Conservation (phyloP, 768 basidiomycete genomes). For the Boletus sp. region DNA sequence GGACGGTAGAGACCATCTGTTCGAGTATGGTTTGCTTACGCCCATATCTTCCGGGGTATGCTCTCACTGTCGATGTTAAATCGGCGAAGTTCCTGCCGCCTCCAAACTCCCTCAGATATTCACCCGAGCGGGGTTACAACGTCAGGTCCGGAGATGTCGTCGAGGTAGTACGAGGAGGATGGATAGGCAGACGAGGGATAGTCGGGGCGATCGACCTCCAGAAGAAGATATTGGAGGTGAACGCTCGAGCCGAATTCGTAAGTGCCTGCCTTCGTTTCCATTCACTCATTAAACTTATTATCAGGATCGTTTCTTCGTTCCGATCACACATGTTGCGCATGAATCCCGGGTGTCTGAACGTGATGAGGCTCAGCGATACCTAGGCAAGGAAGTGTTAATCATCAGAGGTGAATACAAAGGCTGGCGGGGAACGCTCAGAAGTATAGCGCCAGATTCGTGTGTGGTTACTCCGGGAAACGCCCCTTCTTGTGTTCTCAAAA, state of each 20-base stretch:
- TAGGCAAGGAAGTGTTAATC: neutral
- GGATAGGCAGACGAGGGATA: neutral
- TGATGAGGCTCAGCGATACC: neutral
- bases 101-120: neutral
- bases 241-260: neutral
- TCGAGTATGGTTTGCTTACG: neutral
- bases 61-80: neutral
- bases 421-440: neutral
- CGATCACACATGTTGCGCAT: constrained; percentile 1
- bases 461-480: neutral
- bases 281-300: neutral
- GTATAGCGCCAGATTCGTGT: neutral
- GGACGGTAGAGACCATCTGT: neutral
- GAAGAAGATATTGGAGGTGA: neutral
- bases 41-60: neutral
- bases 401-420: constrained; percentile 1
- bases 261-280: too few relatives aligned
- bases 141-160: neutral
- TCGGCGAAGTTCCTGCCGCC: neutral
- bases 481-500: neutral
- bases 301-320: neutral
- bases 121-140: neutral
- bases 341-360: neutral
- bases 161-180: neutral
- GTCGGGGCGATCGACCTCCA: neutral